phyloP scores from a whole-genome alignment of 1,139 yeast species.

The Yamadazyma membranifaciens region DNA sequence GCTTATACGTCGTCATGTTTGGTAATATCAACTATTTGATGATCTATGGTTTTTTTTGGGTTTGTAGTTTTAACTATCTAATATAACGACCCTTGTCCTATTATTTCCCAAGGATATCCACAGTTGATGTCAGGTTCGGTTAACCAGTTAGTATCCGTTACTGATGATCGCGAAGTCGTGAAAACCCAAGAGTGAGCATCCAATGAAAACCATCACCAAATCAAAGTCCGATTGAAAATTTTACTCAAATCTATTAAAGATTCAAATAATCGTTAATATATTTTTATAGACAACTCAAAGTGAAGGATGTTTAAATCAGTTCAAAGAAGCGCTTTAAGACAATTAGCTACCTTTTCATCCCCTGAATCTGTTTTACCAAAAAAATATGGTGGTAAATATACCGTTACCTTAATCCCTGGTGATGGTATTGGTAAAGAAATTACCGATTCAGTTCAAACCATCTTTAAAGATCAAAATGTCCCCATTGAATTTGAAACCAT shows the following conservation, averaged over 20 bases:
- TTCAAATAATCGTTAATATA: not conserved
- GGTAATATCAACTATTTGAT: not conserved
- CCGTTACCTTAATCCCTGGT: constrained; percentile 91
- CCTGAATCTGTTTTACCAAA: constrained; percentile 73
- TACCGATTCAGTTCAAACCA: constrained; percentile 88
- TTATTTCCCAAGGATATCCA: not conserved
- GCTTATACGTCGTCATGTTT: constrained; percentile 15
- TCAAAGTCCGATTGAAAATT: constrained; percentile 9
- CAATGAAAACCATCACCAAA: constrained; percentile 4
- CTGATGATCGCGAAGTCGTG: not conserved
- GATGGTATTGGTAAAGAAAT: constrained; percentile 98
- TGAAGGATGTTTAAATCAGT: constrained; percentile 7
- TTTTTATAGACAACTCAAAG: not conserved
- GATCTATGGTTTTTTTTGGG: not conserved
- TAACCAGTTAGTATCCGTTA: not conserved
- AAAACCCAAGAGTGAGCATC: not conserved
- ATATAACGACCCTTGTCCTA: no score
- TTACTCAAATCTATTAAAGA: constrained; percentile 1
- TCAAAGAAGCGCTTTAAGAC: constrained; percentile 35
- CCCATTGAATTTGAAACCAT: constrained; percentile 96
- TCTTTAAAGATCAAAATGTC: constrained; percentile 79
- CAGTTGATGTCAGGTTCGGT: not conserved
- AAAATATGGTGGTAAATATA: constrained; percentile 92
- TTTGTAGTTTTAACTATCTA: no score
- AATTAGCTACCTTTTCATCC: constrained; percentile 50